Base-by-base conservation (phyloP, 1,139 yeast species). In the Sugiyamaella sp. region DNA sequence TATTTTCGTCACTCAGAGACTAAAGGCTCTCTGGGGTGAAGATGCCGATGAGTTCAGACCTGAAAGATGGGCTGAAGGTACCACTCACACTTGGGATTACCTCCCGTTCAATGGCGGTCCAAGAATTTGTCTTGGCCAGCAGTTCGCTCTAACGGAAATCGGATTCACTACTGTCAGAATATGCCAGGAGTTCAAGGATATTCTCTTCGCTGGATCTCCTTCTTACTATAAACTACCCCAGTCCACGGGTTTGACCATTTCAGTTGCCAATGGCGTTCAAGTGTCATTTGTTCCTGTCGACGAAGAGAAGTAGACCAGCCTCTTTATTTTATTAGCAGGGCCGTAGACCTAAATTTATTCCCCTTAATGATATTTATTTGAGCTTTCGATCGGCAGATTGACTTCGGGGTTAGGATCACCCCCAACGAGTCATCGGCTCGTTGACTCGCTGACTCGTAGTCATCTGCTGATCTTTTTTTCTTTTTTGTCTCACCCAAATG, bases 21-120 rank as follows among this genome's bases (percentile, higher is more conserved):
- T 72, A 54, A 68, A 67, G 49, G 66, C 65, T 25, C 66, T 70
- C 58, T 81, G 78, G 70, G 85, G 85, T 39, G 70, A 75, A 47
- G 82, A 80, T 58, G 75, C 81, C 10, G 57, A 61, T 3, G 78
- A 64, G 39, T 81, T 78, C 66, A 69, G 71, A 46, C 85, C 85
- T 4, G 84, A 79, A 60, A 71, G 84, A 60, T 80, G 84, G 84
- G 56, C 51, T 8, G 59, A 55, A 27, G 55, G 54, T 25, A 59
- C 49, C 51, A 58, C 55, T 6, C 67, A 56, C 54, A 60, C 62
- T 37, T 80, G 84, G 83, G 78, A 77, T 9, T 80, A 70, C 64
- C 65, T 80, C 24, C 83, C 84, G 3, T 80, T 80, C 70, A 80
- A 80, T 60, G 85, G 84, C 48, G 85, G 85, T 6, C 85, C 85